Evolutionary conservation across 345 rosid genomes (phyloP).

Genomic region (Physaria fendleri): DNA sequence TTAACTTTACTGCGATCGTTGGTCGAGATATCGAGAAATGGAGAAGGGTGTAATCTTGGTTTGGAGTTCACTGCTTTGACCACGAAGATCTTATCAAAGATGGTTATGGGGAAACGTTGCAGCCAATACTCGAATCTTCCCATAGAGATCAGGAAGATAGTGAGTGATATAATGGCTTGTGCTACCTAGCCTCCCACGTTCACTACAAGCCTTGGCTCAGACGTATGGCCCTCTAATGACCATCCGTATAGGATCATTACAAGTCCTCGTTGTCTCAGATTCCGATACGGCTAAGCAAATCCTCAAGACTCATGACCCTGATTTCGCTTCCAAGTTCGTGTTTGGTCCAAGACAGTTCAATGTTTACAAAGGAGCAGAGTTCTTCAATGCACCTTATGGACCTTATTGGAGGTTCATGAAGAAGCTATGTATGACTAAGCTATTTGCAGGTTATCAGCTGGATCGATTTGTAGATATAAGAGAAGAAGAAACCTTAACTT

Average conservation of each 20-base stretch:
- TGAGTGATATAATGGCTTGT: slow-evolving; percentile 43
- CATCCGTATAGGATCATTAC: slow-evolving; percentile 38
- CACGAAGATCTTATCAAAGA: slow-evolving; percentile 44
- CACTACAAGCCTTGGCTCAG: slow-evolving; percentile 42
- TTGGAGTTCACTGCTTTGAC: slow-evolving; percentile 38
- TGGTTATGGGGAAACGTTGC: slow-evolving; percentile 55
- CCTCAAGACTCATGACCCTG: slow-evolving; percentile 42
- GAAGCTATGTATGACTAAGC: slow-evolving; percentile 54
- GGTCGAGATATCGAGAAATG: slow-evolving; percentile 18
- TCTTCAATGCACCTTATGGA: slow-evolving; percentile 54
- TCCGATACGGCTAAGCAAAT: slow-evolving; percentile 40
- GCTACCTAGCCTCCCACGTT: slow-evolving; percentile 42
- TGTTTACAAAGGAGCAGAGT: slow-evolving; percentile 48
- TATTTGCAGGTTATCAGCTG: slow-evolving; percentile 48
- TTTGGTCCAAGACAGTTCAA: slow-evolving; percentile 46
- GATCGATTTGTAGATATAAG: slow-evolving; percentile 45
- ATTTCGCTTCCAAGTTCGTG: slow-evolving; percentile 51
- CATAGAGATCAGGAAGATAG: slow-evolving; percentile 40
- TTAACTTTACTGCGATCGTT: slow-evolving; percentile 34
- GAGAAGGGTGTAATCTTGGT: slow-evolving; percentile 44
- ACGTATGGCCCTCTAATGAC: slow-evolving; percentile 56
- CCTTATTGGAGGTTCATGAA: slow-evolving; percentile 68
- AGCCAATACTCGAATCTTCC: slow-evolving; percentile 29
- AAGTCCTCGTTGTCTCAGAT: slow-evolving; percentile 42
- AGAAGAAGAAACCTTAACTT: slow-evolving; percentile 41